phyloP scores from a whole-genome alignment of 2,329 filamentous ascomycete genomes.

The Neonectria coccinea region DNA sequence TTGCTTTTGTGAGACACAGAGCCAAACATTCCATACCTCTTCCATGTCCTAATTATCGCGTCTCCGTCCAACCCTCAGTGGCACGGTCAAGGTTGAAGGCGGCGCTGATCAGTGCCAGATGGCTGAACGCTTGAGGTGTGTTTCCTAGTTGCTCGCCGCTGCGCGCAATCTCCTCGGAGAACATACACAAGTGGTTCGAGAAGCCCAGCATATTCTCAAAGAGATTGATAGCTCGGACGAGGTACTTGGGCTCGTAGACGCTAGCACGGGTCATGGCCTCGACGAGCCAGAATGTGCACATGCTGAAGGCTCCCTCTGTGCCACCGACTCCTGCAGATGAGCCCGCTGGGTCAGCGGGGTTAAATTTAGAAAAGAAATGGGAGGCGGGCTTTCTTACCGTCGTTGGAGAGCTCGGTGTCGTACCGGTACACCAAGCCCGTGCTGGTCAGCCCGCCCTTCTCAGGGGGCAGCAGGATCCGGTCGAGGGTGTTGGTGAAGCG shows the following conservation, averaged over 20 bases:
- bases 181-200: conserved; percentile 82
- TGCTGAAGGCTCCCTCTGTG: conserved; percentile 80
- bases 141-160: conserved; percentile 83
- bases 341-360: conserved; percentile 19
- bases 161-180: conserved; percentile 81
- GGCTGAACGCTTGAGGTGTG: conserved; percentile 83
- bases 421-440: conserved; percentile 83
- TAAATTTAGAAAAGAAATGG: not conserved
- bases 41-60: conserved; percentile 23
- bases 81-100: conserved; percentile 79
- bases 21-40: not conserved
- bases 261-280: conserved; percentile 79
- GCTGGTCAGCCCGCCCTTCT: conserved; percentile 80
- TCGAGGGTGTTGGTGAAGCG: conserved; percentile 80
- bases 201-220: conserved; percentile 85
- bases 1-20: not conserved
- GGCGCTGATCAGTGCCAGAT: conserved; percentile 80
- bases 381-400: conserved; percentile 62
- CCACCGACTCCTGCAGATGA: conserved; percentile 72
- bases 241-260: conserved; percentile 73
- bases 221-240: conserved; percentile 71
- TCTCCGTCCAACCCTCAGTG: conserved; percentile 39
- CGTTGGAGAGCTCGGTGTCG: conserved; percentile 74
- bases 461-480: conserved; percentile 76
- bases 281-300: conserved; percentile 88